Evolutionary conservation across 345 rosid species (phyloP).

Genomic region (Populus nigra): DNA sequence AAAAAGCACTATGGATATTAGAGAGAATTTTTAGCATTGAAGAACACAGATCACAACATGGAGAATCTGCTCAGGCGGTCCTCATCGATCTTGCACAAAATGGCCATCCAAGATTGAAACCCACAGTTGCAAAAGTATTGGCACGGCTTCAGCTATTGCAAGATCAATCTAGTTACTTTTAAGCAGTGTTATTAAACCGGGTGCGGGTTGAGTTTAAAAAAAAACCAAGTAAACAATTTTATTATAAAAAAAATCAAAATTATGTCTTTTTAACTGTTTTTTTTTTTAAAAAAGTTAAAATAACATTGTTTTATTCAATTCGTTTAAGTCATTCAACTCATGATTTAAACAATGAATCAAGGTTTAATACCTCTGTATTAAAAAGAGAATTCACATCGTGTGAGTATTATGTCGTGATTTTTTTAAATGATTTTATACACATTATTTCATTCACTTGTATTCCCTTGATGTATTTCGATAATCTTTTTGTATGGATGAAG

Average conservation of each 20-base stretch:
- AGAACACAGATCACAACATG: constrained; percentile 39
- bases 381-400: neutral
- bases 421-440: neutral
- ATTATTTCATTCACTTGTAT: neutral
- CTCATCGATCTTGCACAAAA: constrained; percentile 59
- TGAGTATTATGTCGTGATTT: constrained; percentile 2
- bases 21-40: constrained; percentile 49
- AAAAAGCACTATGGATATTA: constrained; percentile 54
- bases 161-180: constrained; percentile 60
- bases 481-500: too few relatives aligned
- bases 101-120: constrained; percentile 43
- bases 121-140: constrained; percentile 46
- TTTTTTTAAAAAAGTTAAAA: too few relatives aligned
- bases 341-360: too few relatives aligned
- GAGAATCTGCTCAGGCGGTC: constrained; percentile 51
- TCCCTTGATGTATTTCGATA: neutral
- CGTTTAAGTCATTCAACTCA: constrained; percentile 1
- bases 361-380: too few relatives aligned
- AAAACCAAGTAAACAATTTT: too few relatives aligned
- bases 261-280: too few relatives aligned
- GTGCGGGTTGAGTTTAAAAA: too few relatives aligned
- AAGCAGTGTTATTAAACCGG: neutral
- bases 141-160: constrained; percentile 59
- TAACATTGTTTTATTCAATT: too few relatives aligned
- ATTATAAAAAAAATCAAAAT: too few relatives aligned